Percentiles rank a stretch among this genome's conserved stretches.
phyloP scores from a whole-genome alignment of 2,329 filamentous ascomycete species.

The Paecilomyces dactylethromorphus region DNA sequence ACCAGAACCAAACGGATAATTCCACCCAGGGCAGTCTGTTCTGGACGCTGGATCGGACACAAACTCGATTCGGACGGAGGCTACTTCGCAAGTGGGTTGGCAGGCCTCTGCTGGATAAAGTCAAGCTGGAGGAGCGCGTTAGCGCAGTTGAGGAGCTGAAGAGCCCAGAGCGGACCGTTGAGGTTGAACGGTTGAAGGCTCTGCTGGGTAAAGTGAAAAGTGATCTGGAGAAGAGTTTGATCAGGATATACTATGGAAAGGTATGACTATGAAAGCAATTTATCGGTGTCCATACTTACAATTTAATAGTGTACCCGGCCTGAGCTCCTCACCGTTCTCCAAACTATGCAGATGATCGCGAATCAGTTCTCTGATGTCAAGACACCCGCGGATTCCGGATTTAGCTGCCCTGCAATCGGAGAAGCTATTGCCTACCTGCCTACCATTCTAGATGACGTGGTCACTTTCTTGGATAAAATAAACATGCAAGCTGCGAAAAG shows the following conservation, averaged over 20 bases:
- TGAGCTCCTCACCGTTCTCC: conserved; percentile 77
- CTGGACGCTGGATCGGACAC: conserved; percentile 90
- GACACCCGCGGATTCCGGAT: conserved; percentile 60
- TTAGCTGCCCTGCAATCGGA: conserved; percentile 62
- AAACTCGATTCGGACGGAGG: conserved; percentile 81
- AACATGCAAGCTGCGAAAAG: conserved; percentile 74
- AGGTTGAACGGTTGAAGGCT: conserved; percentile 66
- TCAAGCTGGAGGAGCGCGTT: conserved; percentile 68
- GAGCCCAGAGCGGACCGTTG: conserved; percentile 56
- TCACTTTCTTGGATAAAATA: conserved; percentile 74
- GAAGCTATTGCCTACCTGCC: conserved; percentile 71
- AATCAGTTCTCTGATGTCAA: conserved; percentile 67
- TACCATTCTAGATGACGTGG: conserved; percentile 64
- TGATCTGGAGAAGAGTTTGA: conserved; percentile 87
- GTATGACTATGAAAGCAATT: conserved; percentile 15
- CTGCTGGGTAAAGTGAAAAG: conserved; percentile 65
- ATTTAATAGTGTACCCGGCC: conserved; percentile 63
- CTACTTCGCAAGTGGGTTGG: conserved; percentile 93
- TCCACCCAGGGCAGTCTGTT: conserved; percentile 81
- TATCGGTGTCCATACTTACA: conserved; percentile 10
- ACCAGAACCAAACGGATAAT: conserved; percentile 87
- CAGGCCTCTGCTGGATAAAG: conserved; percentile 72
- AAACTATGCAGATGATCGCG: conserved; percentile 76
- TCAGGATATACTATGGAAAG: conserved; percentile 95
- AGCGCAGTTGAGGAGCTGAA: conserved; percentile 81